Conservation (phyloP, 2,329 filamentous ascomycete genomes). For the Ambrosiella cleistominuta region DNA sequence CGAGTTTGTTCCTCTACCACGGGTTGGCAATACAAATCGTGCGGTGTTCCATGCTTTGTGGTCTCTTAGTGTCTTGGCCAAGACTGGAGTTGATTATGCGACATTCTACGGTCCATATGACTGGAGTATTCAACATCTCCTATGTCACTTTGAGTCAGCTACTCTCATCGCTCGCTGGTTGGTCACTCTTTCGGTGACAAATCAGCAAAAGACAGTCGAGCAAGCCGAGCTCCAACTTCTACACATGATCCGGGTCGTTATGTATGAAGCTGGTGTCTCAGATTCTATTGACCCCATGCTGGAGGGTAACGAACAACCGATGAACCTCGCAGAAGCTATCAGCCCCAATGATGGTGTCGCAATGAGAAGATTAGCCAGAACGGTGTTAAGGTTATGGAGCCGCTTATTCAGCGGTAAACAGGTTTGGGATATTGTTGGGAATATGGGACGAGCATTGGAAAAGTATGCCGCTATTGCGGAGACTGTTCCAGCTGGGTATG, state of each 20-base stretch:
- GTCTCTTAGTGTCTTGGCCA: constrained; percentile 49
- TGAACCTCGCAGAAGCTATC: constrained; percentile 24
- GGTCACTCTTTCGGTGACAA: constrained; percentile 35
- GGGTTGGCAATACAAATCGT: constrained; percentile 41
- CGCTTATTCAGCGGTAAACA: constrained; percentile 45
- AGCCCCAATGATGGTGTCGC: constrained; percentile 31
- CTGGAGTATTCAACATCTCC: constrained; percentile 45
- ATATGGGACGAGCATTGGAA: constrained; percentile 39
- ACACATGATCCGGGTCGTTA: constrained; percentile 38
- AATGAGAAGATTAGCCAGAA: constrained; percentile 37
- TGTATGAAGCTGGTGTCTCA: constrained; percentile 45
- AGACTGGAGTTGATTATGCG: constrained; percentile 44
- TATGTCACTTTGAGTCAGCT: constrained; percentile 45
- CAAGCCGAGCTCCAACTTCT: constrained; percentile 37
- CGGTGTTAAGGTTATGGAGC: constrained; percentile 42
- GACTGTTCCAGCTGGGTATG: background rate
- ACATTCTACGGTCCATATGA: constrained; percentile 42
- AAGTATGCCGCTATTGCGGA: constrained; percentile 27
- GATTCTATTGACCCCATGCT: constrained; percentile 41
- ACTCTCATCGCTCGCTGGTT: constrained; percentile 44
- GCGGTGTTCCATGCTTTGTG: constrained; percentile 52
- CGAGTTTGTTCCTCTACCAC: constrained; percentile 26
- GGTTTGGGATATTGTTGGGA: constrained; percentile 41
- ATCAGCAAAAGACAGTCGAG: constrained; percentile 31
- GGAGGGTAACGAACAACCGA: constrained; percentile 18